Evolutionary conservation across 257 asterid genomes (phyloP).

Genomic region (Solanum neorickii): DNA sequence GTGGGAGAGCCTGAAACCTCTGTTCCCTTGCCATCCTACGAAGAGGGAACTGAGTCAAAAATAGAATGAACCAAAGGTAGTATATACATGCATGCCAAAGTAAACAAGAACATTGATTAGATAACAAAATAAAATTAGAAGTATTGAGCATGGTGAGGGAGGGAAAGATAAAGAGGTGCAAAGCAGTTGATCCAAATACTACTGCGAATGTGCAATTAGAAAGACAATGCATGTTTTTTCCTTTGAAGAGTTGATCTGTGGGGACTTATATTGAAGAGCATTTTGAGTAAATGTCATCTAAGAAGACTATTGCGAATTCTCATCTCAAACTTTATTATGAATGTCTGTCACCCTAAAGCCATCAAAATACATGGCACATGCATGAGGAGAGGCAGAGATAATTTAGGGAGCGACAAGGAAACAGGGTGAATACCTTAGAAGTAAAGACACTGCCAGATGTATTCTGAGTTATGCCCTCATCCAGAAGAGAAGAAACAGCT

Average conservation of each 20-base stretch:
- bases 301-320: background rate
- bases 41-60: background rate
- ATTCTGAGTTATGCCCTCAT: constrained; percentile 83
- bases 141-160: background rate
- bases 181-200: background rate
- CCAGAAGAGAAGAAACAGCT: constrained; percentile 53
- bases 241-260: background rate
- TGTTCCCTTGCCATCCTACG: constrained; percentile 47
- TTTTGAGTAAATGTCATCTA: background rate
- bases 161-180: background rate
- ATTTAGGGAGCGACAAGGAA: background rate
- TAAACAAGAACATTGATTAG: background rate
- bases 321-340: background rate
- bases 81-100: background rate
- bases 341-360: background rate
- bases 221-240: background rate
- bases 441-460: constrained; percentile 80
- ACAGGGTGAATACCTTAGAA: constrained; percentile 43
- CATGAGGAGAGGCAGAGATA: background rate
- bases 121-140: background rate
- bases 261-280: background rate
- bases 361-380: background rate
- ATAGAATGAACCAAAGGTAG: background rate
- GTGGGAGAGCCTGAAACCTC: constrained; percentile 98
- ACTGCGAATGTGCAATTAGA: background rate